Percentiles rank a stretch among this genome's conserved stretches.
phyloP scores from a whole-genome alignment of 2,329 filamentous ascomycete species.

The Pseudocercospora fijiensis region DNA sequence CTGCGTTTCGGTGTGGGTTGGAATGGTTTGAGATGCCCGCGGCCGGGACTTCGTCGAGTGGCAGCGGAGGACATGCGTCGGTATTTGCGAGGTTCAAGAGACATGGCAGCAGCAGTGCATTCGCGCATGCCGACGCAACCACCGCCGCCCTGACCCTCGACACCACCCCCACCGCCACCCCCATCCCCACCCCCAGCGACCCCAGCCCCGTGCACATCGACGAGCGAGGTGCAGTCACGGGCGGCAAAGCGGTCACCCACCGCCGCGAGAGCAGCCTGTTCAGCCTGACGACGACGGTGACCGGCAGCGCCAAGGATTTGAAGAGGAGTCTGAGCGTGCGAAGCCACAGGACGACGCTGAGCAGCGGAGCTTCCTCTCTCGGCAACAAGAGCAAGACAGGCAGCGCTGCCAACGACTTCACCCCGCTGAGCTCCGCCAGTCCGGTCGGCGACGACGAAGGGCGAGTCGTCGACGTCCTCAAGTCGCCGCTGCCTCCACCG shows the following conservation, averaged over 20 bases:
- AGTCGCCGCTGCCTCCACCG: constrained; percentile 7
- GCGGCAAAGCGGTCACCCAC: constrained; percentile 9
- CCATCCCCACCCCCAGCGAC: background rate
- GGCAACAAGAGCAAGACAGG: constrained; percentile 13
- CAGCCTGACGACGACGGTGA: constrained; percentile 34
- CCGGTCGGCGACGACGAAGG: constrained; percentile 17
- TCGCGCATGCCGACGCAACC: background rate
- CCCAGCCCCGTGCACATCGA: background rate
- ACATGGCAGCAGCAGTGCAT: constrained; percentile 7
- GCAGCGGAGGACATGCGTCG: background rate
- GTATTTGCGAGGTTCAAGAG: constrained; percentile 9
- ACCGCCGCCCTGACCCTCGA: constrained; percentile 5
- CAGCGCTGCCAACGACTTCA: constrained; percentile 11
- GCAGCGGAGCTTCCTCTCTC: constrained; percentile 31
- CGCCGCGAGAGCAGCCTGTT: constrained; percentile 32
- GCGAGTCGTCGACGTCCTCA: background rate
- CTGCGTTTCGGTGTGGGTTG: background rate
- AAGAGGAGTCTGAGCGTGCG: constrained; percentile 43
- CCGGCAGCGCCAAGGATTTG: constrained; percentile 41
- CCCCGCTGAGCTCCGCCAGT: constrained; percentile 21
- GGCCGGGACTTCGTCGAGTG: background rate
- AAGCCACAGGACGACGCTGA: constrained; percentile 35
- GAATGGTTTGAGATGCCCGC: constrained; percentile 4
- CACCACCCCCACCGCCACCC: background rate
- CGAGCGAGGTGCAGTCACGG: background rate